phyloP scores from a whole-genome alignment of 1,284 basidiomycete species.

The Phlebopus sp. region DNA sequence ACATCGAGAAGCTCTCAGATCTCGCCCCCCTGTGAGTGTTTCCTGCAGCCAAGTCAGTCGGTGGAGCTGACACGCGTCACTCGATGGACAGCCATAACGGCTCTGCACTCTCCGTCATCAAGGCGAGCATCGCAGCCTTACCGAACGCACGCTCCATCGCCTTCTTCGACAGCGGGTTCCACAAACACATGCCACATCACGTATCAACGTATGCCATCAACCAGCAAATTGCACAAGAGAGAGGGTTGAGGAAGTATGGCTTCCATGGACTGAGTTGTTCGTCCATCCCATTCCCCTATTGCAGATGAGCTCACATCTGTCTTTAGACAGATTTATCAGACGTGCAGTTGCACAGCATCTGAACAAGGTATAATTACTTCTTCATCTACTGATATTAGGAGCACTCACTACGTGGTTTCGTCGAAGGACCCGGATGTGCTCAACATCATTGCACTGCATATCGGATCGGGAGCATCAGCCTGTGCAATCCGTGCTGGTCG shows the following conservation, averaged over 20 bases:
- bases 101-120: conserved; percentile 58
- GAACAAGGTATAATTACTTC: conserved; percentile 39
- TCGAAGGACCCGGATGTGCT: conserved; percentile 35
- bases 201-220: conserved; percentile 79
- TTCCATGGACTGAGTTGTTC: conserved; percentile 80
- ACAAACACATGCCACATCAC: conserved; percentile 69
- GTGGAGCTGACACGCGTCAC: not conserved
- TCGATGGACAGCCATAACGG: conserved; percentile 52
- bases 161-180: conserved; percentile 86
- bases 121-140: conserved; percentile 59
- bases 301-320: conserved; percentile 22
- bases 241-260: conserved; percentile 81
- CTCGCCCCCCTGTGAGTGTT: conserved; percentile 74
- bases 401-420: not conserved
- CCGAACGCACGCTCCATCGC: conserved; percentile 64
- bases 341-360: conserved; percentile 58
- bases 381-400: not conserved
- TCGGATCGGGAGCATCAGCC: conserved; percentile 83
- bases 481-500: conserved; percentile 70
- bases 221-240: conserved; percentile 54
- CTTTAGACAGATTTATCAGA: conserved; percentile 61
- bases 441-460: conserved; percentile 78
- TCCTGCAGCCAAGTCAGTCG: conserved; percentile 3
- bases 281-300: not conserved
- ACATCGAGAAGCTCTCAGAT: conserved; percentile 73